Percentiles rank a stretch among this genome's conserved stretches.
Conservation (phyloP, 495 filamentous ascomycete genomes). For the Daldinia grandis region DNA sequence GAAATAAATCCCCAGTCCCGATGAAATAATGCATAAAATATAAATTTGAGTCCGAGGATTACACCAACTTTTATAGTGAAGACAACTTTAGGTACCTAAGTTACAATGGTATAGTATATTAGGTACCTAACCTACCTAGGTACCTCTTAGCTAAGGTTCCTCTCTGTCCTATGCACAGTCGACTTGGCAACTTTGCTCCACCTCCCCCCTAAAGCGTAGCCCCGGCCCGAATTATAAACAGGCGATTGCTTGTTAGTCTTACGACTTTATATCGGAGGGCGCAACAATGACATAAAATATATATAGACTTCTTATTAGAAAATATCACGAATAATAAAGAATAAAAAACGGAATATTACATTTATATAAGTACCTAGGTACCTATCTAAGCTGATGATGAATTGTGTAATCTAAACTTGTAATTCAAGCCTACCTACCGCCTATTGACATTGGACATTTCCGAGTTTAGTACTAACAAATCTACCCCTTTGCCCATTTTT, state of each 20-base stretch:
- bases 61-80: neutral
- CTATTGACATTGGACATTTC: too few species aligned
- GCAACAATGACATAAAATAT: conserved; percentile 17
- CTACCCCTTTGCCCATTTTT: too few species aligned
- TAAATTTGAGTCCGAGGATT: neutral
- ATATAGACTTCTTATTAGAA: neutral
- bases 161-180: conserved; percentile 7
- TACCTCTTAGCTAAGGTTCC: too few species aligned
- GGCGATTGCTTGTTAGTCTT: neutral
- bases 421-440: too few species aligned
- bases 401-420: too few species aligned
- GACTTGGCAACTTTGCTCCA: conserved; percentile 10
- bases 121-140: too few species aligned
- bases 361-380: too few species aligned
- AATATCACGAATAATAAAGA: too few species aligned
- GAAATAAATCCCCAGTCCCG: neutral
- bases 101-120: neutral
- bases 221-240: neutral
- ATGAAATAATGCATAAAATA: neutral
- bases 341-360: too few species aligned
- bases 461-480: too few species aligned
- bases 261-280: conserved; percentile 23
- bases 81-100: too few species aligned
- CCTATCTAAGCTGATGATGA: too few species aligned
- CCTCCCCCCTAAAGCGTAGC: conserved; percentile 2